A percentile compares a stretch with the other conserved stretches of the same genome.
These are phyloP conservation scores for Castanospermum australe DNA, from an alignment of 306 rosid species.

Conservation along the genomic window DNA sequence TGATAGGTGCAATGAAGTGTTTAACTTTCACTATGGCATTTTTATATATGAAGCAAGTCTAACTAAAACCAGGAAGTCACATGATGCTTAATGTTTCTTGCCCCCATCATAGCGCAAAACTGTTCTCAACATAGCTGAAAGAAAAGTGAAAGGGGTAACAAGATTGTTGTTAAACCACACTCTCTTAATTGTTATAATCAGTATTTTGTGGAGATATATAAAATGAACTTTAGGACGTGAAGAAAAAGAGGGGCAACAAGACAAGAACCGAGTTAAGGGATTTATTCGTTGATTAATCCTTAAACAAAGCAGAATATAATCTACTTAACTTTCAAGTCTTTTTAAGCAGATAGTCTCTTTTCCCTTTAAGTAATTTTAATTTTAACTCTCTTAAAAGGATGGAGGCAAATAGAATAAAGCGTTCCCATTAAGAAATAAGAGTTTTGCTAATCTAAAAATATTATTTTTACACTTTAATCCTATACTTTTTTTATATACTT, in stretches of 20 bases:
- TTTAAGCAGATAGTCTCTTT: conserved; percentile 31
- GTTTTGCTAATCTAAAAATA: no score
- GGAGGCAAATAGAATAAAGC: conserved; percentile 24
- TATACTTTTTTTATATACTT: no score
- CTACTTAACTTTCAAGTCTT: conserved; percentile 31
- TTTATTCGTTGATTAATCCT: not conserved
- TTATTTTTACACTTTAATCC: no score
- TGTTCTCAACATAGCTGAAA: not conserved
- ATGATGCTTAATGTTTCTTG: not conserved
- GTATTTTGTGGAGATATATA: not conserved
- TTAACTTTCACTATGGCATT: not conserved
- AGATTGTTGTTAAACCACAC: not conserved
- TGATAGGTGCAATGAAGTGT: not conserved
- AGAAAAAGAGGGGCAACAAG: not conserved
- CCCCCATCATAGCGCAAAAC: conserved; percentile 2
- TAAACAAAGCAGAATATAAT: conserved; percentile 28
- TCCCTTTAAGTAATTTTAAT: conserved; percentile 1
- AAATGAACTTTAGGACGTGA: not conserved
- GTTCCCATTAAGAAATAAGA: not conserved
- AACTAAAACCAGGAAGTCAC: not conserved
- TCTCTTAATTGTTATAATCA: not conserved
- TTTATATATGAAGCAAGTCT: not conserved
- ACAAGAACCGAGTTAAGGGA: not conserved
- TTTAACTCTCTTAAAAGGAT: not conserved
- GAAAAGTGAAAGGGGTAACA: not conserved